A percentile compares a stretch with the other conserved stretches of the same genome.
These are phyloP conservation scores for Ophiocordyceps australis DNA, from an alignment of 2,329 filamentous ascomycete genomes.

Conservation along the genomic window DNA sequence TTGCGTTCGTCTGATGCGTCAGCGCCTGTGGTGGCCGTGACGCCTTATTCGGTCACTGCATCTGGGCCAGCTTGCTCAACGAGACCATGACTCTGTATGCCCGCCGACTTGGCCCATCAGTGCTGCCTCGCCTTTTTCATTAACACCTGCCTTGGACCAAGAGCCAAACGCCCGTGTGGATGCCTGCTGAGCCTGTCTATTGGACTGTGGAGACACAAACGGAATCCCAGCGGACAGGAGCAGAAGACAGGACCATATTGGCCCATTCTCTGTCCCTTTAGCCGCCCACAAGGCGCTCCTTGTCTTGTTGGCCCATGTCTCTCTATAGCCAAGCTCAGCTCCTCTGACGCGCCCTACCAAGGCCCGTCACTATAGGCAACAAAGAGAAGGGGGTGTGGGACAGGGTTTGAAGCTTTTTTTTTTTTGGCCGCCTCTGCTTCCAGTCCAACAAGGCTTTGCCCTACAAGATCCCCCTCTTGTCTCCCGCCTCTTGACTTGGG, in stretches of 20 bases:
- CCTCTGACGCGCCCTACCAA: no score
- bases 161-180: background rate
- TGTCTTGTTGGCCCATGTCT: no score
- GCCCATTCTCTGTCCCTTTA: no score
- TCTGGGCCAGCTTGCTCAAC: background rate
- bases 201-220: background rate
- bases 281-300: no score
- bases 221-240: no score
- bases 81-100: background rate
- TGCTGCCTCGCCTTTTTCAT: no score
- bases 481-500: background rate
- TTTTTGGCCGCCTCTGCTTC: background rate
- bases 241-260: no score
- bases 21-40: background rate
- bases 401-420: background rate
- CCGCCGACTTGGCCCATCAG: background rate
- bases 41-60: background rate
- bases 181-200: background rate
- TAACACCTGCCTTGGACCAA: background rate
- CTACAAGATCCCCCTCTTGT: background rate
- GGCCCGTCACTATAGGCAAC: no score
- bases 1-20: conserved; percentile 2
- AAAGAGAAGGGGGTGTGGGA: no score
- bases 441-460: background rate
- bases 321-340: no score